Percentiles rank a stretch among this genome's conserved stretches.
Conservation (phyloP, 805 yeast species). For the Kluyveromyces aestuarii region DNA sequence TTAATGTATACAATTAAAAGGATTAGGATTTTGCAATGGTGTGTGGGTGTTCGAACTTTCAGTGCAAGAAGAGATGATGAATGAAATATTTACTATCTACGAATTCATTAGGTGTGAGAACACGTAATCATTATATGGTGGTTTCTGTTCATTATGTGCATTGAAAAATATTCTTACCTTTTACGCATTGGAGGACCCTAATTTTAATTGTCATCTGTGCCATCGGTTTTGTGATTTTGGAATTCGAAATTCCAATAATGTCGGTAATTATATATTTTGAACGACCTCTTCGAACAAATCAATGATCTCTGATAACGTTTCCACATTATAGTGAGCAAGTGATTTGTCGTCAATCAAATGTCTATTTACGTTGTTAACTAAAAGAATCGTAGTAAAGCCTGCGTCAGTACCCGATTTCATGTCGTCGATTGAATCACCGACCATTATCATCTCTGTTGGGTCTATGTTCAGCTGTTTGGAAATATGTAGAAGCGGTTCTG, state of each 20-base stretch:
- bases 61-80: no score
- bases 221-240: neutral
- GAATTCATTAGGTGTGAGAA: no score
- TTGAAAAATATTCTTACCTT: no score
- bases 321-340: constrained; percentile 14
- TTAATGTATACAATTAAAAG: no score
- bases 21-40: no score
- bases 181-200: no score
- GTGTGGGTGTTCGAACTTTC: no score
- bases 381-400: constrained; percentile 48
- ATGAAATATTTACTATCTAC: no score
- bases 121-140: no score
- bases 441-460: constrained; percentile 49
- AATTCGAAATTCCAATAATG: neutral
- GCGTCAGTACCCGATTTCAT: constrained; percentile 57
- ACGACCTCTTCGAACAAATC: constrained; percentile 17
- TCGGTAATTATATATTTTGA: neutral
- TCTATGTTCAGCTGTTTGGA: constrained; percentile 38
- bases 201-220: no score
- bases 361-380: constrained; percentile 43
- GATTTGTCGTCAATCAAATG: constrained; percentile 31
- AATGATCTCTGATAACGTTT: constrained; percentile 16
- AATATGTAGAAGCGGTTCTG: constrained; percentile 52
- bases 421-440: constrained; percentile 67
- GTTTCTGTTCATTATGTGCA: no score